phyloP scores from a whole-genome alignment of 2,329 filamentous ascomycete genomes.

The Arthrobotrys megalospora region DNA sequence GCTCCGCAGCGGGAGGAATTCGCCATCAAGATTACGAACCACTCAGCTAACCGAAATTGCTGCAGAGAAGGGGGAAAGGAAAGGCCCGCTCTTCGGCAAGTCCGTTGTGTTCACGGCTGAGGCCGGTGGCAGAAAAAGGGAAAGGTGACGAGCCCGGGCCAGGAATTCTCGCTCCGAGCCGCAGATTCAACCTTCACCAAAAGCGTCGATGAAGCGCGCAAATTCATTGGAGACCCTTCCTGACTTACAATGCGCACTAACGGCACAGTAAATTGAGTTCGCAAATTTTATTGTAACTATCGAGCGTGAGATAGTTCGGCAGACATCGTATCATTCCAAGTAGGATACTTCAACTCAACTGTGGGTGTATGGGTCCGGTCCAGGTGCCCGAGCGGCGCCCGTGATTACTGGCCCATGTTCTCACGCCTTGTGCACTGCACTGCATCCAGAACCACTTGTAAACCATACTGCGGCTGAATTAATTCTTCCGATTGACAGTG shows the following conservation, averaged over 20 bases:
- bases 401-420: constrained; percentile 37
- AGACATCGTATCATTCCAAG: constrained; percentile 46
- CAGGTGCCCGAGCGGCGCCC: constrained; percentile 39
- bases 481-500: constrained; percentile 52
- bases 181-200: constrained; percentile 48
- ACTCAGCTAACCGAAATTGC: constrained; percentile 60
- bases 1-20: constrained; percentile 60
- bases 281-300: constrained; percentile 23
- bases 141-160: constrained; percentile 27
- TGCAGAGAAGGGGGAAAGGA: constrained; percentile 35
- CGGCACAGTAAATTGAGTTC: constrained; percentile 10
- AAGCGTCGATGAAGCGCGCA: constrained; percentile 31
- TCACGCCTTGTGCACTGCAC: constrained; percentile 27
- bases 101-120: constrained; percentile 45
- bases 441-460: constrained; percentile 25
- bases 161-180: constrained; percentile 52
- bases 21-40: constrained; percentile 62
- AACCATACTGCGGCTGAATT: constrained; percentile 56
- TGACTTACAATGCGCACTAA: constrained; percentile 8
- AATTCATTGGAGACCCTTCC: constrained; percentile 6
- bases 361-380: constrained; percentile 14
- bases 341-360: constrained; percentile 15
- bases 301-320: constrained; percentile 2
- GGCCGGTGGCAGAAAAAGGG: constrained; percentile 36
- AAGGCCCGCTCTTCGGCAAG: constrained; percentile 58